phyloP scores from a whole-genome alignment of 495 filamentous ascomycete species.

The Margaritispora aquatica region DNA sequence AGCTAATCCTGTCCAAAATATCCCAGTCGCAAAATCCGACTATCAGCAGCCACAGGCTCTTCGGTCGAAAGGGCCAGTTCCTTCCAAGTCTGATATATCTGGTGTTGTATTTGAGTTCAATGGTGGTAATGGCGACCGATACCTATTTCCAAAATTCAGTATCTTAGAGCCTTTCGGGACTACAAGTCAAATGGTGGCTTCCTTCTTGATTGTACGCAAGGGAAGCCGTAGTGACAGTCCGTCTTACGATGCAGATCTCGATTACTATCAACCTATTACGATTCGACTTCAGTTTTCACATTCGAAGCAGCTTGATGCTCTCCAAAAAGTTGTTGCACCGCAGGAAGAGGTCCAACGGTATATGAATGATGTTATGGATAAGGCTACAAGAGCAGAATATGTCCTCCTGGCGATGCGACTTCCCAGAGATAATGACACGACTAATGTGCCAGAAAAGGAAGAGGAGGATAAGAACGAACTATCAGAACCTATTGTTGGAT shows the following conservation, averaged over 20 bases:
- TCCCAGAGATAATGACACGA: conserved; percentile 40
- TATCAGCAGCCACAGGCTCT: conserved; percentile 31
- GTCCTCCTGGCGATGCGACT: conserved; percentile 61
- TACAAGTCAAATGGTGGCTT: conserved; percentile 51
- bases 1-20: conserved; percentile 7
- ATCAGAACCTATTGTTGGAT: conserved; percentile 30
- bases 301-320: conserved; percentile 59
- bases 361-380: conserved; percentile 80
- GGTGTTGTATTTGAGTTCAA: conserved; percentile 82
- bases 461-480: conserved; percentile 12
- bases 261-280: conserved; percentile 90
- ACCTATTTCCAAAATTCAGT: conserved; percentile 79
- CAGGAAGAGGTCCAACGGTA: conserved; percentile 71
- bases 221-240: conserved; percentile 42
- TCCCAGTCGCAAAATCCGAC: conserved; percentile 24
- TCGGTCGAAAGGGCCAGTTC: conserved; percentile 47
- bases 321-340: conserved; percentile 73
- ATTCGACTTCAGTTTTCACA: conserved; percentile 63
- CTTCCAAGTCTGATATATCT: conserved; percentile 54
- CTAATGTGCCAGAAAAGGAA: conserved; percentile 18
- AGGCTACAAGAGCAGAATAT: conserved; percentile 62
- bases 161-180: conserved; percentile 64
- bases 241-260: conserved; percentile 45
- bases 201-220: conserved; percentile 60
- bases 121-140: conserved; percentile 76